Conservation (phyloP, 2,329 filamentous ascomycete species). For the Fusarium hostae region DNA sequence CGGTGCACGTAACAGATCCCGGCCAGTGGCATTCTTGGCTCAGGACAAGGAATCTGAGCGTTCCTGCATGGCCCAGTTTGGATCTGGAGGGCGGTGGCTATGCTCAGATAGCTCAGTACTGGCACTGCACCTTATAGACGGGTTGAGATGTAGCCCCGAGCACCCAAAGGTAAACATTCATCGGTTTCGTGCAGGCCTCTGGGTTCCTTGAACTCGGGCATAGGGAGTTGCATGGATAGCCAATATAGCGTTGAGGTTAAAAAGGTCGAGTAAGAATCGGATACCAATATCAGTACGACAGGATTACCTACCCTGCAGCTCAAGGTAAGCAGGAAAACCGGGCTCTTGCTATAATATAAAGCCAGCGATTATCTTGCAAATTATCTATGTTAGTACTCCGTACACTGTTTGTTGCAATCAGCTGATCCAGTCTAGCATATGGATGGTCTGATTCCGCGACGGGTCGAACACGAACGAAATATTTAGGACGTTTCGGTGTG, state of each 20-base stretch:
- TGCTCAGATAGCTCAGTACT: background rate
- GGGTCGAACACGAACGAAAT: background rate
- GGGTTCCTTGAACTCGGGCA: too few species aligned
- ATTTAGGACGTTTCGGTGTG: slow-evolving; percentile 11
- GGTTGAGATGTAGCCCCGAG: background rate
- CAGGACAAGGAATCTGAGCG: slow-evolving; percentile 4
- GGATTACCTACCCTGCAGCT: background rate
- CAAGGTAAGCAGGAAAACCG: background rate
- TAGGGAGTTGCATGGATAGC: background rate
- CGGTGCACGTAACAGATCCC: too few species aligned
- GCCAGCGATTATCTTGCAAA: background rate
- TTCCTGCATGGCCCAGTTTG: slow-evolving; percentile 22
- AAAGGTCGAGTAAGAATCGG: background rate
- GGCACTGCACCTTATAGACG: background rate
- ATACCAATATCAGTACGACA: background rate
- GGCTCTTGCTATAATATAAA: background rate
- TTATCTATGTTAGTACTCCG: background rate
- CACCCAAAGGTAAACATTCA: background rate
- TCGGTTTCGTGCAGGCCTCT: background rate
- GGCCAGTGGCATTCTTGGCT: slow-evolving; percentile 18
- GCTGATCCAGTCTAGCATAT: background rate
- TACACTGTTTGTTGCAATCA: background rate
- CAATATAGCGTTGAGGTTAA: background rate
- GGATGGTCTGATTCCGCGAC: background rate
- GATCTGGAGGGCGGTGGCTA: background rate